These are phyloP conservation scores for Starmerella bombicola DNA, from an alignment of 805 yeast genomes.

Conservation along the genomic window DNA sequence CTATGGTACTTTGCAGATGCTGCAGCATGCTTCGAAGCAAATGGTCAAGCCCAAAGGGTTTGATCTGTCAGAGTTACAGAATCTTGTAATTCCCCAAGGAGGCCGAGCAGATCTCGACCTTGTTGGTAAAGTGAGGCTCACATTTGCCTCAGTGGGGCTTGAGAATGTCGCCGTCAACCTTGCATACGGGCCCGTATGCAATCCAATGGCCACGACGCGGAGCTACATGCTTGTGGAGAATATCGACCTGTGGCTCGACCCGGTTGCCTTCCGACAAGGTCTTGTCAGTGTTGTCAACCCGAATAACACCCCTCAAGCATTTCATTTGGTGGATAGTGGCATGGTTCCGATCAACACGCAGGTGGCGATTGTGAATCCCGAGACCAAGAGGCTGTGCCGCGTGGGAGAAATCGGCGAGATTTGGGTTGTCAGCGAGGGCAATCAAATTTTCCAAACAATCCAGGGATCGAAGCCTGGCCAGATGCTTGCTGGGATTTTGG, in stretches of 20 bases:
- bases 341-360: constrained; percentile 92
- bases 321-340: constrained; percentile 85
- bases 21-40: constrained; percentile 54
- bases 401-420: constrained; percentile 94
- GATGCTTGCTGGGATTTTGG: constrained; percentile 31
- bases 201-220: constrained; percentile 72
- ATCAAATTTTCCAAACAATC: constrained; percentile 47
- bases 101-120: constrained; percentile 54
- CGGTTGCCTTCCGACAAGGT: constrained; percentile 82
- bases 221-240: constrained; percentile 85
- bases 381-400: constrained; percentile 62
- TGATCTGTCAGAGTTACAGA: constrained; percentile 51
- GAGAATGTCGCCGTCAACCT: constrained; percentile 59
- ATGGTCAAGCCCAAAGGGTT: constrained; percentile 46
- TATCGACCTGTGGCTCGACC: constrained; percentile 74
- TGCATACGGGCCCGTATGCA: constrained; percentile 65
- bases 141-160: constrained; percentile 52
- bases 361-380: constrained; percentile 90
- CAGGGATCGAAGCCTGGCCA: constrained; percentile 39
- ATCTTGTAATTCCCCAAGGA: constrained; percentile 68
- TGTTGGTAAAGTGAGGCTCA: constrained; percentile 42
- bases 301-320: constrained; percentile 50
- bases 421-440: constrained; percentile 89
- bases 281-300: constrained; percentile 68
- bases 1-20: constrained; percentile 71